Base-by-base conservation (phyloP, 306 rosid species). In the Acacia melanoxylon region DNA sequence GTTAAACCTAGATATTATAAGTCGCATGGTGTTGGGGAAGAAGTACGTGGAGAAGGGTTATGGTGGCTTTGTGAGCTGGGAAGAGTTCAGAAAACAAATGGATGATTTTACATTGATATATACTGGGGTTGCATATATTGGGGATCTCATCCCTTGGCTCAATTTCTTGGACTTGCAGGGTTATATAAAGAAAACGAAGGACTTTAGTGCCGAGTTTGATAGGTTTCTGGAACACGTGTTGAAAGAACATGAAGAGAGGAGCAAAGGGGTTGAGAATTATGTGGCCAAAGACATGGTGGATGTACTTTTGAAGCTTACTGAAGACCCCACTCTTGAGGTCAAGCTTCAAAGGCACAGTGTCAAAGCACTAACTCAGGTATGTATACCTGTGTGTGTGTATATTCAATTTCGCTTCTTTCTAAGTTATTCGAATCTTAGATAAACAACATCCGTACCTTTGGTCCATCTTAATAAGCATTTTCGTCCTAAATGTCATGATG, bases 151-250 rank as follows among this genome's bases (percentile, higher is more conserved):
- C 3, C 94, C 92, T 51, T 90, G 89, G 89, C 19, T 90, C 4
- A 56, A 83, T 74, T 88, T 88, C 85, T 79, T 88, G 86, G 94
- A 90, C 68, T 82, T 88, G 75, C 94, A 90, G n/a, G 94, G 94
- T 2, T 89, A 85, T 24, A 73, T 82, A 31, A 91, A 91, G 87
- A 85, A 92, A 76, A 89, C 87, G 94, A 89, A 89, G 86, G 83
- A 84, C 16, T 66, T 84, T 82, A 78, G 85, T 76, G 82, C 82
- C 91, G 89, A 91, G 41, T 74, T 89, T 41, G 90, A 89, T 78
- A 72, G 84, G 78, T 91, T 89, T 31, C 35, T 89, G 67, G 92
- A 91, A 65, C 87, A 91, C 68, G 92, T 91, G 12, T 68, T 91
- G 88, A 89, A 87, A 20, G 90, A 87, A 67, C 94, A 89, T 46